A percentile compares a stretch with the other conserved stretches of the same genome.
Evolutionary conservation across 2,329 filamentous ascomycete species (phyloP).

Genomic region (Talaromyces islandicus): DNA sequence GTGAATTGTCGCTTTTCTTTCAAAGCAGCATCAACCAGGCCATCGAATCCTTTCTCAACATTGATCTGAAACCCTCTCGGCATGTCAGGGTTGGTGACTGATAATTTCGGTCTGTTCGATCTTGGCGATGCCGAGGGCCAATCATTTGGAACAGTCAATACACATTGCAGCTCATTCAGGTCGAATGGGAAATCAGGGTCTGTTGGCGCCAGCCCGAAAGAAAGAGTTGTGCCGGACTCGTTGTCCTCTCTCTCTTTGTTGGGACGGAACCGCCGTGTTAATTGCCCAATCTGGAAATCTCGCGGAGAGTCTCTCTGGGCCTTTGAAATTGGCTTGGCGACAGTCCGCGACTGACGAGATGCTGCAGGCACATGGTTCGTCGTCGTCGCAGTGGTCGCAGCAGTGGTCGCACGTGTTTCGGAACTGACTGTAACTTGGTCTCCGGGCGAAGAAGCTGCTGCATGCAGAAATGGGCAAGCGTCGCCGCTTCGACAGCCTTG

Average conservation of each 20-base stretch:
- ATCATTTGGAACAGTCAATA: conserved; percentile 56
- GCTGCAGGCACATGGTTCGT: not conserved
- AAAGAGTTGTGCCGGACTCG: conserved; percentile 46
- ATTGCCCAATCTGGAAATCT: conserved; percentile 68
- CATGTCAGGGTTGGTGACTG: conserved; percentile 64
- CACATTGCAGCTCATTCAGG: conserved; percentile 61
- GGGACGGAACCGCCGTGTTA: conserved; percentile 60
- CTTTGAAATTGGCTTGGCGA: conserved; percentile 60
- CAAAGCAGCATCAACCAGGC: conserved; percentile 51
- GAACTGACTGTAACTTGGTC: not conserved
- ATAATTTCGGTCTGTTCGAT: conserved; percentile 49
- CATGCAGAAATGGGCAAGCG: conserved; percentile 47
- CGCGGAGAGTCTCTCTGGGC: conserved; percentile 62
- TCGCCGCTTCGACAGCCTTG: conserved; percentile 49
- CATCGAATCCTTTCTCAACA: conserved; percentile 67
- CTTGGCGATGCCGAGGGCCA: conserved; percentile 51
- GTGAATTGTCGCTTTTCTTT: conserved; percentile 42
- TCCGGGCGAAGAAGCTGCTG: conserved; percentile 19
- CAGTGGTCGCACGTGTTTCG: conserved; percentile 14
- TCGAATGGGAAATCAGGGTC: conserved; percentile 83
- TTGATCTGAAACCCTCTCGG: conserved; percentile 69
- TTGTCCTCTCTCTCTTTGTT: conserved; percentile 42
- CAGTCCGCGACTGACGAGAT: conserved; percentile 18
- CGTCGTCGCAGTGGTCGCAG: conserved; percentile 3
- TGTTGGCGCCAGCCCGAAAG: conserved; percentile 63